Percentiles rank a stretch among this genome's conserved stretches.
Conservation (phyloP, 352 stramenopile species). For the Globisporangium echinulatum region DNA sequence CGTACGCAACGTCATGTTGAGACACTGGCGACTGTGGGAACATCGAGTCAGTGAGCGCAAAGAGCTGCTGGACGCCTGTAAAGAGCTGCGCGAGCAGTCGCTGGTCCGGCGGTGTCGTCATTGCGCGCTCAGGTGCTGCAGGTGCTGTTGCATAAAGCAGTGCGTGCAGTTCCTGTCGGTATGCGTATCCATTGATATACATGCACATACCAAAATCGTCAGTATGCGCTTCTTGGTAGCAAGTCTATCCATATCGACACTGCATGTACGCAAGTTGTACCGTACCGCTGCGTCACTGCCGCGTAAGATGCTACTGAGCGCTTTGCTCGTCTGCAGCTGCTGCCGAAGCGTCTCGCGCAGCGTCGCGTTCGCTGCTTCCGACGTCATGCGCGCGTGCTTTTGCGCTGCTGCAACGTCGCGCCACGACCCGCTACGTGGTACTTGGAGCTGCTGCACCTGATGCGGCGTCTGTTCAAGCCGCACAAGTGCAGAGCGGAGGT, state of each 20-base stretch:
- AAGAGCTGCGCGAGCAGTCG: background rate
- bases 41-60: background rate
- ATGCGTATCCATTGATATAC: too few relatives aligned
- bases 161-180: too few relatives aligned
- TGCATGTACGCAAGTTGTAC: background rate
- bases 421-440: background rate
- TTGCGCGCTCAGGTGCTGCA: background rate
- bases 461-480: background rate
- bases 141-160: background rate
- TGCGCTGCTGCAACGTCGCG: conserved; percentile 1
- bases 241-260: too few relatives aligned
- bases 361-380: conserved; percentile 4
- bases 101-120: background rate
- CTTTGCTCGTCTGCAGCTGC: background rate
- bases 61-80: background rate
- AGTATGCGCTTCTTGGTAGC: too few relatives aligned
- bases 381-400: background rate
- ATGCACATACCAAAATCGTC: too few relatives aligned
- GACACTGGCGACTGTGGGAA: too few relatives aligned
- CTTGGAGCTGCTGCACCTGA: background rate
- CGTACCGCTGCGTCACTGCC: too few relatives aligned
- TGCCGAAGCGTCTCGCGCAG: conserved; percentile 2
- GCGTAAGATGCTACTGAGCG: background rate
- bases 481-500: background rate
- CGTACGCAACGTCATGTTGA: background rate